Base-by-base conservation (phyloP, 2,329 filamentous ascomycete species). In the Sarocladium brachiariae region DNA sequence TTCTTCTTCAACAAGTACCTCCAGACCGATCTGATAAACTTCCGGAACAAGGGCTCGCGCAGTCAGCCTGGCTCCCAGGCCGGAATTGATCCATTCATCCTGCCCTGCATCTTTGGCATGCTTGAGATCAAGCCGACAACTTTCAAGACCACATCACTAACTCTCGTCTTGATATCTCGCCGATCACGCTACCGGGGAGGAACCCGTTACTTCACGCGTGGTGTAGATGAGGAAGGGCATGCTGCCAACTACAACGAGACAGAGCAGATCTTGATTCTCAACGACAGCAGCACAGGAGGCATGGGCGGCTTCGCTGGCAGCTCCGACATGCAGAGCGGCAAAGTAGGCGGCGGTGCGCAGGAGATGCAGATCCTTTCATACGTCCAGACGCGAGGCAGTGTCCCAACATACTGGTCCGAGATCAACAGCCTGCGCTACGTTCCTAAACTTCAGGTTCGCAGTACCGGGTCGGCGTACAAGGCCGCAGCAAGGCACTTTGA, bases 241-340 rank as follows among this genome's bases (percentile, higher is more conserved):
- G 93, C 93, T n/a, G 89, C 93, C 57, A 99, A 99, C 67, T 99
- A 92, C 77, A 99, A 99, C 64, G 93, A 99, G 74, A 97, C 93
- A 0, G 93, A 99, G 65, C 93, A 99, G 65, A 76, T 93, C 30
- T 77, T 96, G 54, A 82, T 99, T 33, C 70, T 97, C 58, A 97
- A 97, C 61, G 93, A 97, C 67, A 78, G 73, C 51, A 77, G 80
- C 39, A 77, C 80, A 45, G 82, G 82, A 52, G 86, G 86, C 1
- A 70, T 93, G 38, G 84, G 87, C 35, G 91, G 90, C 6, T 96
- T 88, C 66, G 86, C 86, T 47, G 87, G 88, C 50, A 86, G 85
- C 58, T 76, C 80, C 52, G 83, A 86, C 18, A 86, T 87, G 73
- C 81, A 87, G 60, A 90, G 87, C 63, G 85, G 84, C 54, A 86